phyloP scores from a whole-genome alignment of 75 land plant species.

The Pseudotsuga menziesii region DNA sequence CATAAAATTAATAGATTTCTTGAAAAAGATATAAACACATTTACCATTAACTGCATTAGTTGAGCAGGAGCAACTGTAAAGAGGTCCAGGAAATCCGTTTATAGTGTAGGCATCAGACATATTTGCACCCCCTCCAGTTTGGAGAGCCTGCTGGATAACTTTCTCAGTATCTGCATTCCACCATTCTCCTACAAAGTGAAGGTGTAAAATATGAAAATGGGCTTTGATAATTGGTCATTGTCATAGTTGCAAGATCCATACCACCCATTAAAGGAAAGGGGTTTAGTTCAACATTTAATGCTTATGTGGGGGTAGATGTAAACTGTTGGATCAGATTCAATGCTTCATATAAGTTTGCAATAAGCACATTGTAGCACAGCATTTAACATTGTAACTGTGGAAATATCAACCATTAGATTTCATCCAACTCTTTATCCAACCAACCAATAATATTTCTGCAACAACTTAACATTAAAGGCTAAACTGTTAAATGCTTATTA shows the following conservation, averaged over 20 bases:
- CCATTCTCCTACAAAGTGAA: constrained; percentile 2
- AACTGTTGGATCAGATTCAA: too few species aligned
- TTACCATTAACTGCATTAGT: constrained; percentile 1
- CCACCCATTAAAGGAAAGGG: neutral
- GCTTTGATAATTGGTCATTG: neutral
- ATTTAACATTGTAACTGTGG: too few species aligned
- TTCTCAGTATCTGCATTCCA: constrained; percentile 13
- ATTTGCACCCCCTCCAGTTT: constrained; percentile 35
- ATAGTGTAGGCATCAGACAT: constrained; percentile 31
- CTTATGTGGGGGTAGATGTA: too few species aligned
- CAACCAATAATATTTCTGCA: too few species aligned
- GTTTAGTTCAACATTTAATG: too few species aligned
- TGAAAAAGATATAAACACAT: neutral
- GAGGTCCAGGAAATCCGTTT: constrained; percentile 50
- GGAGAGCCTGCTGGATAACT: constrained; percentile 3
- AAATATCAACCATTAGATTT: too few species aligned
- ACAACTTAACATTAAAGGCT: too few species aligned
- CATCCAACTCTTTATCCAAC: too few species aligned
- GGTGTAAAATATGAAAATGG: too few species aligned
- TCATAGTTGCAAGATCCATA: neutral
- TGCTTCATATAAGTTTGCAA: too few species aligned
- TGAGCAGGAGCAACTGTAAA: constrained; percentile 31
- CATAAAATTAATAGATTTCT: neutral
- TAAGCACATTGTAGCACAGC: too few species aligned
- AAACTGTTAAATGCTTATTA: too few species aligned